A percentile compares a stretch with the other conserved stretches of the same genome.
These are phyloP conservation scores for Aspergillus sclerotioniger DNA, from an alignment of 495 filamentous ascomycete species.

Conservation along the genomic window DNA sequence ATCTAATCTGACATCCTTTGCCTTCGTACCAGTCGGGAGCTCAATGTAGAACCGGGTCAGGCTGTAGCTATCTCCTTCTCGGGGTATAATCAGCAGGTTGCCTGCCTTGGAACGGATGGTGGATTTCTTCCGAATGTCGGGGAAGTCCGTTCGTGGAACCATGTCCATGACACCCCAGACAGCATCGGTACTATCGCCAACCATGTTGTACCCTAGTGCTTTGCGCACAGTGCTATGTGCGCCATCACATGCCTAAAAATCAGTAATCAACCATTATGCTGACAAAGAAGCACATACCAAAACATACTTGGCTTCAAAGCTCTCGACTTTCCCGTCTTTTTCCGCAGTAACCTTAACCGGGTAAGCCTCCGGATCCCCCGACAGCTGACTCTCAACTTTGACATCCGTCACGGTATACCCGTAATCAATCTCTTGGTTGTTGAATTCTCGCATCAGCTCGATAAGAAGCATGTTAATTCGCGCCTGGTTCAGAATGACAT, in stretches of 20 bases:
- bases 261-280: background rate
- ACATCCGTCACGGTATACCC: slow-evolving; percentile 55
- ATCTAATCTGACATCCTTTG: slow-evolving; percentile 43
- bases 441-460: slow-evolving; percentile 44
- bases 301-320: slow-evolving; percentile 64
- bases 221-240: slow-evolving; percentile 69
- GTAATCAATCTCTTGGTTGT: slow-evolving; percentile 57
- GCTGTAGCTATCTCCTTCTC: slow-evolving; percentile 61
- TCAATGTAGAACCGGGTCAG: slow-evolving; percentile 72
- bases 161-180: slow-evolving; percentile 87
- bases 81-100: slow-evolving; percentile 68
- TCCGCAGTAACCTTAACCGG: slow-evolving; percentile 53
- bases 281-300: slow-evolving; percentile 47
- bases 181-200: slow-evolving; percentile 71
- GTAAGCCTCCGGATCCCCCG: slow-evolving; percentile 45
- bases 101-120: slow-evolving; percentile 61
- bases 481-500: slow-evolving; percentile 77
- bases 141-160: slow-evolving; percentile 71
- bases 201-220: slow-evolving; percentile 66
- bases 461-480: slow-evolving; percentile 64
- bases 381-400: slow-evolving; percentile 40
- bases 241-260: slow-evolving; percentile 67
- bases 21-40: slow-evolving; percentile 51
- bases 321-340: slow-evolving; percentile 50
- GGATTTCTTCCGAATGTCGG: slow-evolving; percentile 72